Evolutionary conservation across 1,284 basidiomycete species (phyloP), one percentile per base, ranked within the genome.

Genomic region (Malassezia cuniculi): DNA sequence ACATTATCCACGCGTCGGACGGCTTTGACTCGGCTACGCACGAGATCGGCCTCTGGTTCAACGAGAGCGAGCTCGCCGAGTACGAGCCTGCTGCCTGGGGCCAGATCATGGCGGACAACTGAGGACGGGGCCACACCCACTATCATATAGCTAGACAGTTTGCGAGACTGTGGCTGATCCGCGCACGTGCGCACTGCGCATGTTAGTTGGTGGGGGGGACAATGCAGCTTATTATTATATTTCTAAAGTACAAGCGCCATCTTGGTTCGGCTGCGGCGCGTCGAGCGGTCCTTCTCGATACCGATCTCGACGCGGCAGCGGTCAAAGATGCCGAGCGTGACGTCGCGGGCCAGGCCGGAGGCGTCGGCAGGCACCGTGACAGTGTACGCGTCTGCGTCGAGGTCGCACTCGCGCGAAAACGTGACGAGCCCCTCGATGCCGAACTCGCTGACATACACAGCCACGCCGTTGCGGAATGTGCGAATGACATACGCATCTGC

Each of bases 271-370:
- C 85, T 86, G 41, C 90, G 73, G 68, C 93, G 85, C 6, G 89
- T 95, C 56, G 87, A 90, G 60, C 76, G 79, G 67, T 97, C 89
- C 56, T 89, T 93, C 68, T 90, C 85, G 3, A 95, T 84, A 38
- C 81, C 78, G 34, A 97, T 83, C 55, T 79, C 76, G 12, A 97
- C 90, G 14, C 69, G 74, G 39, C 95, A 85, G 66, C 85, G 84
- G 70, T 94, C 89, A 68, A 97, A 95, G 18, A 95, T 65, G 22
- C 69, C 69, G 15, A 66, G 31, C 30, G 44, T 57, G 3, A 61
- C 11, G 22, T 61, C 55, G 24, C 22, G 38, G 8, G 25, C 8
- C 3, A 65, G 36, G 4, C 52, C 54, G 3, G 53, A 55, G 4
- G 59, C 32, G 2, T 10, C 9, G 5, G 68, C 59, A 0, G 81